These are phyloP conservation scores for Penicillium cosmopolitanum DNA, from an alignment of 495 filamentous ascomycete species.

Conservation along the genomic window DNA sequence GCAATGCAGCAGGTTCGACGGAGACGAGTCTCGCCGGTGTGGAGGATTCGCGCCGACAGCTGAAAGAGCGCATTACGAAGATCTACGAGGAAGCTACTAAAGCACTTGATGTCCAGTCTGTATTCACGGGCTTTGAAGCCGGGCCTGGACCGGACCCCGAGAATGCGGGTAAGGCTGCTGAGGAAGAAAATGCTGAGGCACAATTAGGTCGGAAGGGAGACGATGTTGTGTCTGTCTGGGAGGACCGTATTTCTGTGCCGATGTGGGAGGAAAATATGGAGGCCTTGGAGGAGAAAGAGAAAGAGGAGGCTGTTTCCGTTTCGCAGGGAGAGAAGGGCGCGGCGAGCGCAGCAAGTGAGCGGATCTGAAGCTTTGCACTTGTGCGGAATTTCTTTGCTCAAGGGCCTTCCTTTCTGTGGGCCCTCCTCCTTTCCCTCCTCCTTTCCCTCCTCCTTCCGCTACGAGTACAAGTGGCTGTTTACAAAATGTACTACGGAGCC, in stretches of 20 bases:
- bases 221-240: constrained; percentile 50
- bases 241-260: constrained; percentile 49
- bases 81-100: constrained; percentile 56
- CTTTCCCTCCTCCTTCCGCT: neutral
- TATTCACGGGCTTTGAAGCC: constrained; percentile 62
- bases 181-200: constrained; percentile 29
- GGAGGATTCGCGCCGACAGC: constrained; percentile 27
- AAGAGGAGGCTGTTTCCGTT: neutral
- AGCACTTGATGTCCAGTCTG: constrained; percentile 62
- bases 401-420: too few relatives aligned
- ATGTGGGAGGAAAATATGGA: constrained; percentile 52
- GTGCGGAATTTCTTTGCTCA: neutral
- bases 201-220: constrained; percentile 37
- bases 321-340: constrained; percentile 14
- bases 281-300: constrained; percentile 42
- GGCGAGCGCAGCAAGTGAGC: constrained; percentile 14
- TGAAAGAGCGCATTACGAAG: constrained; percentile 36
- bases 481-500: neutral
- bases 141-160: constrained; percentile 9
- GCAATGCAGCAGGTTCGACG: constrained; percentile 5
- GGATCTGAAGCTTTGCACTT: constrained; percentile 20
- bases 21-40: constrained; percentile 15
- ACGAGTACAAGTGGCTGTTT: neutral
- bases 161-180: neutral
- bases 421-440: neutral